Evolutionary conservation across 805 yeast genomes (phyloP), one percentile per base, ranked within the genome.

Genomic region (Suhomyces kilbournensis): DNA sequence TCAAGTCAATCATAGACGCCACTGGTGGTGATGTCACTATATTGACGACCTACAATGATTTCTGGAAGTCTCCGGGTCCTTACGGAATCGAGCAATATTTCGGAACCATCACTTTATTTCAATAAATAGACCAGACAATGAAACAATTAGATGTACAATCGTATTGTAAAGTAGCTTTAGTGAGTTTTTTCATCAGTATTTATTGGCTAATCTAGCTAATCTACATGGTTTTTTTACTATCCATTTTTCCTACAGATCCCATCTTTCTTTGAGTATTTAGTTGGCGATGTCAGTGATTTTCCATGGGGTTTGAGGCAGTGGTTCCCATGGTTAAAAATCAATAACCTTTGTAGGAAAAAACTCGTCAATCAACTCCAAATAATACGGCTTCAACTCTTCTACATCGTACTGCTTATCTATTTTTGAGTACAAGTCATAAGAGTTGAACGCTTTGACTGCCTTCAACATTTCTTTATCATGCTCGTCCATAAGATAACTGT

Each of bases 21-120:
- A 70, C 85, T 46, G 82, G 84, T 42, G 74, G 81, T 34, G 82
- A 85, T 46, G 81, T 82, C 47, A 86, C 92, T 3, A 79, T 92
- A 53, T 76, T 92, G 63, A 83, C 96, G 19, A 84, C 91, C n/a
- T 90, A 72, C 70, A 75, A 92, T 63, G 97, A 92, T 68, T 77
- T 71, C 69, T 92, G 97, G 97, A 92, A 92, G 67, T 62, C 64
- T 9, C 91, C 97, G 22, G 97, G 97, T 53, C 76, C 78, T 2
- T 86, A 89, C 67, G 88, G 86, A 56, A 84, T 92, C 64, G 97
- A 92, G 72, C 97, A 90, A 71, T 83, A 82, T 49, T 92, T 92
- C 62, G 97, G 97, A 62, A 74, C 82, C 56, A 74, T 80, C 52
- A 67, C 76, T 40, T 70, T 74, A 47, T 67, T 72, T 23, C 8